Evolutionary conservation across 495 filamentous ascomycete genomes (phyloP).

Genomic region (Aspergillus taichungensis): DNA sequence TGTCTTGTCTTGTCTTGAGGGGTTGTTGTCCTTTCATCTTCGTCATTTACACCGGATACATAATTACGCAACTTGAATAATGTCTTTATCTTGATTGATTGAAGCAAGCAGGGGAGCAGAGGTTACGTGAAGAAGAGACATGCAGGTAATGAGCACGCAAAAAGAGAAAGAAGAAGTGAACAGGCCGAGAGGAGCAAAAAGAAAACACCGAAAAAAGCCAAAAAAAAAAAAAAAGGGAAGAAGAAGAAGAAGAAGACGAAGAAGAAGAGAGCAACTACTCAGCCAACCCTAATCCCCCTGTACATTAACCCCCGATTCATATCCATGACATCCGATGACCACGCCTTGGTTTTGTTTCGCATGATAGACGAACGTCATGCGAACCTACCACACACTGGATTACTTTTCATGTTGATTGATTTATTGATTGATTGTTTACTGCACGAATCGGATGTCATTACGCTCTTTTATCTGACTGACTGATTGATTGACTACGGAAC

Average conservation of each 20-base stretch:
- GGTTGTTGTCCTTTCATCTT: no score
- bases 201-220: background rate
- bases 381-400: no score
- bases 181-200: background rate
- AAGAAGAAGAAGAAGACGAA: background rate
- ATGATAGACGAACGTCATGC: no score
- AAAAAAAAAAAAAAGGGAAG: background rate
- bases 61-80: no score
- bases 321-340: no score
- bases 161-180: background rate
- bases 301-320: no score
- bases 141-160: background rate
- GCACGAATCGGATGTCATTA: conserved; percentile 7
- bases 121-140: background rate
- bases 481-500: no score
- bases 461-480: background rate
- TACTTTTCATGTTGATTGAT: background rate
- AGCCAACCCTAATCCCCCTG: no score
- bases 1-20: background rate
- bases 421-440: background rate
- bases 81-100: no score
- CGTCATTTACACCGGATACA: no score
- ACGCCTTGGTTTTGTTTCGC: no score
- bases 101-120: no score
- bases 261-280: background rate